Conservation (phyloP, 305 asterid genomes). For the Coffea humblotiana region DNA sequence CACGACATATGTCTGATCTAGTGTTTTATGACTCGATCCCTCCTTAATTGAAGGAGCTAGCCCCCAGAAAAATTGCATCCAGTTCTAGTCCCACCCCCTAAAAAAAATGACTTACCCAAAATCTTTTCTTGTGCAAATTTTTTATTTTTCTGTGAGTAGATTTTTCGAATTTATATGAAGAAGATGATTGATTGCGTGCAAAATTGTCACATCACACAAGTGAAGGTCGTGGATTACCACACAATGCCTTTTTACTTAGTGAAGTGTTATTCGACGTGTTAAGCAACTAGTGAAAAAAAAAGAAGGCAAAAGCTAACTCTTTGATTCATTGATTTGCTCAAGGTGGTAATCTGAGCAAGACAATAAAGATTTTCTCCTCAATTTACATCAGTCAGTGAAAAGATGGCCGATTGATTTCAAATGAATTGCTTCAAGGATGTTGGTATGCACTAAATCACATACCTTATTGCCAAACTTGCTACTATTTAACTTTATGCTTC, state of each 20-base stretch:
- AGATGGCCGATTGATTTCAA: neutral
- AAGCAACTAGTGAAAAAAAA: neutral
- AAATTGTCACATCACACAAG: neutral
- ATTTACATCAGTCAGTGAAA: neutral
- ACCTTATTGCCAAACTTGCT: no score
- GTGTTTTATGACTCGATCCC: no score
- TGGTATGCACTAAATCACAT: no score
- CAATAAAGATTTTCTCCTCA: neutral
- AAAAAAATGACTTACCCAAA: neutral
- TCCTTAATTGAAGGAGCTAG: no score
- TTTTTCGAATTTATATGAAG: neutral
- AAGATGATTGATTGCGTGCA: neutral
- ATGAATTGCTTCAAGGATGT: no score
- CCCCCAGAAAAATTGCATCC: no score
- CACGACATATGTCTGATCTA: no score
- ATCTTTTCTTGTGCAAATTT: neutral
- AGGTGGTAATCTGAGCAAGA: neutral
- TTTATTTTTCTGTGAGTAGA: neutral
- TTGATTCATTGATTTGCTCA: neutral
- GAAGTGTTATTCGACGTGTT: constrained; percentile 3
- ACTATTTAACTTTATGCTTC: no score
- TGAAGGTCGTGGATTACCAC: neutral
- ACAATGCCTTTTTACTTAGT: neutral
- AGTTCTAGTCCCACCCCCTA: neutral
- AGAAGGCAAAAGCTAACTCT: neutral